Evolutionary conservation across 108 stramenopile genomes (phyloP), one percentile per base, ranked within the genome.

Genomic region (Nitzschia inconspicua): DNA sequence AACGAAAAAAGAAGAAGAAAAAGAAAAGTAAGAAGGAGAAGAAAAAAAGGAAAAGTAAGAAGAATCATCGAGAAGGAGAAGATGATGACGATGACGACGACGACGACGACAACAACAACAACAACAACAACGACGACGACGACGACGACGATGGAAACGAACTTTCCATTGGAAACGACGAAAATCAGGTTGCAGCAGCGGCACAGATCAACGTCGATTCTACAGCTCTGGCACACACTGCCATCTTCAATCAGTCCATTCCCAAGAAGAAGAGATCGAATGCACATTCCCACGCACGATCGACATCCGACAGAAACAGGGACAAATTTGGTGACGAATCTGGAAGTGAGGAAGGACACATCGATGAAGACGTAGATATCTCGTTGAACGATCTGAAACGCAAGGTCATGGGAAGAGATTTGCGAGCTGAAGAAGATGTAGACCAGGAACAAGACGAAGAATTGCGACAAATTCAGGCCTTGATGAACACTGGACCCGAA

Each of bases 321-420:
- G 7, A 20, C 44, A 20, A 46, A 16, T 8, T 8, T 8, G 44
- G 22, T 0, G 16, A 16, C 1, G 51, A 32, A 0, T 14, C 31
- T 2, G 32, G 37, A 6, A 31, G 23, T 35, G 52, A 54, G 7
- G 52, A 35, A 5, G 52, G 37, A 8, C 35, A 54, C 7, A 16
- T 37, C 34, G 35, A 54, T 3, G 28, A 29, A 24, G 23, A 27
- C 9, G 18, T 51, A 31, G 52, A 54, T 22, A 22, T 54, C 1
- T 54, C 52, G 8, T 20, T 54, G 34, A 18, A 19, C 19, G 35
- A 37, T 22, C 29, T 54, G 34, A 54, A 54, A 37, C 53, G 53
- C 31, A 19, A 54, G 53, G 53, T 54, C 13, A 25, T 54, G 3
- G 53, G 53, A 16, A n/a, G 53, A 19, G 53, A 54, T 31, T 35